Percentiles rank a stretch among this genome's conserved stretches.
These are phyloP conservation scores for Venturia asperata DNA, from an alignment of 2,329 filamentous ascomycete species.

Conservation along the genomic window DNA sequence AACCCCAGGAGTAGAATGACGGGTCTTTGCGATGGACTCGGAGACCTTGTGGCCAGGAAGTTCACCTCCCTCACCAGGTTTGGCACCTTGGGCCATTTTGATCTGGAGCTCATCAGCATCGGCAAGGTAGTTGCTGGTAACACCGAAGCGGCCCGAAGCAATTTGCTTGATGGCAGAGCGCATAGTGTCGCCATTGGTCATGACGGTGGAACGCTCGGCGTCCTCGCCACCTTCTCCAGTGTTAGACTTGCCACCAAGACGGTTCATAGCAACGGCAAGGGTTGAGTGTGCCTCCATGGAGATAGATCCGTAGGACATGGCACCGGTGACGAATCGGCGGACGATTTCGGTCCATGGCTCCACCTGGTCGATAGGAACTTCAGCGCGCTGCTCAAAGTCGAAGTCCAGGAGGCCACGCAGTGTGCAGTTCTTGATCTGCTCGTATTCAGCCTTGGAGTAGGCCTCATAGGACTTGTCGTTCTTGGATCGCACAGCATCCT, in stretches of 20 bases:
- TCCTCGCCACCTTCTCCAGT: constrained; percentile 97
- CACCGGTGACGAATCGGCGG: constrained; percentile 89
- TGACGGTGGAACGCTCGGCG: constrained; percentile 74
- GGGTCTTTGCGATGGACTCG: constrained; percentile 84
- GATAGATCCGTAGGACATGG: constrained; percentile 98
- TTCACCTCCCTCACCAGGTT: constrained; percentile 96
- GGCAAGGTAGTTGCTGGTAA: constrained; percentile 88
- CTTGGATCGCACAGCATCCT: constrained; percentile 92
- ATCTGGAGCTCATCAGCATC: constrained; percentile 96
- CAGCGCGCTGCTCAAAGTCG: constrained; percentile 77
- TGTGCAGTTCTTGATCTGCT: constrained; percentile 94
- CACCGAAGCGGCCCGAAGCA: constrained; percentile 90
- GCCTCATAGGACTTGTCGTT: constrained; percentile 98
- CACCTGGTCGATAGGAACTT: constrained; percentile 91
- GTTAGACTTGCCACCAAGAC: constrained; percentile 93
- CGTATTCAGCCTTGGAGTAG: constrained; percentile 86
- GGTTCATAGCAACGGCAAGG: constrained; percentile 92
- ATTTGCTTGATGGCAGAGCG: constrained; percentile 97
- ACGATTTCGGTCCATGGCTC: constrained; percentile 98
- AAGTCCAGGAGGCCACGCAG: constrained; percentile 92
- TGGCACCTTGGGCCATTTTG: constrained; percentile 98
- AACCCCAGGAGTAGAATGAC: constrained; percentile 93
- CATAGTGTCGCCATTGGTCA: constrained; percentile 94
- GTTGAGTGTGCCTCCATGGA: constrained; percentile 98
- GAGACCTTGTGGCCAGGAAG: constrained; percentile 95